These are phyloP conservation scores for Trichoderma endophyticum DNA, from an alignment of 2,329 filamentous ascomycete species.

Conservation along the genomic window DNA sequence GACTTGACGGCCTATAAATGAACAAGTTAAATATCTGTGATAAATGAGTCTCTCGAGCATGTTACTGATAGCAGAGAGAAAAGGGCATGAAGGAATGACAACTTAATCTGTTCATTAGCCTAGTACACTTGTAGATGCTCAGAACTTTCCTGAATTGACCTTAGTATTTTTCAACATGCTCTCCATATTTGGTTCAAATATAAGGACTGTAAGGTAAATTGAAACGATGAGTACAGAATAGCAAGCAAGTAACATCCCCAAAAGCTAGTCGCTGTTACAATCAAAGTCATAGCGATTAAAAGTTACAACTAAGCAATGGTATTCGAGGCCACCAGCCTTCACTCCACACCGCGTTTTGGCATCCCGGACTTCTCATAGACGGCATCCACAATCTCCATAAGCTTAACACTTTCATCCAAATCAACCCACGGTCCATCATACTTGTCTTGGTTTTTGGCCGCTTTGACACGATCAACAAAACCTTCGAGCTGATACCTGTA, in stretches of 20 bases:
- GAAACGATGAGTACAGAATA: neutral
- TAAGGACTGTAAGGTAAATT: neutral
- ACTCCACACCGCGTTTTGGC: neutral
- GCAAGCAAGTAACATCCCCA: neutral
- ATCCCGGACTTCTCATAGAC: neutral
- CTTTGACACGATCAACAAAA: neutral
- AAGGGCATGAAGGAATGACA: neutral
- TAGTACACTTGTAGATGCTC: neutral
- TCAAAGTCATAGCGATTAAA: neutral
- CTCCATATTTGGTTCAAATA: neutral
- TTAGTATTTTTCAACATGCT: neutral
- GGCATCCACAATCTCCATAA: neutral
- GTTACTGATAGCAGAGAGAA: neutral
- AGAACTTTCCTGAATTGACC: neutral
- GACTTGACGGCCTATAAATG: neutral
- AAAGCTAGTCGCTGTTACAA: neutral
- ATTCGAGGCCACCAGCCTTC: neutral
- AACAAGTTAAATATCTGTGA: neutral
- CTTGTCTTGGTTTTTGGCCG: neutral
- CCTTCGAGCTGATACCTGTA: slow-evolving; percentile 1
- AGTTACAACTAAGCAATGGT: neutral
- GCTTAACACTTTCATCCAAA: neutral
- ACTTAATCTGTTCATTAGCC: neutral
- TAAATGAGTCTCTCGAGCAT: neutral
- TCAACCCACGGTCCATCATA: neutral